Conservation (phyloP, 192 early-diverging fungal genomes). For the Coemansia brasiliensis region DNA sequence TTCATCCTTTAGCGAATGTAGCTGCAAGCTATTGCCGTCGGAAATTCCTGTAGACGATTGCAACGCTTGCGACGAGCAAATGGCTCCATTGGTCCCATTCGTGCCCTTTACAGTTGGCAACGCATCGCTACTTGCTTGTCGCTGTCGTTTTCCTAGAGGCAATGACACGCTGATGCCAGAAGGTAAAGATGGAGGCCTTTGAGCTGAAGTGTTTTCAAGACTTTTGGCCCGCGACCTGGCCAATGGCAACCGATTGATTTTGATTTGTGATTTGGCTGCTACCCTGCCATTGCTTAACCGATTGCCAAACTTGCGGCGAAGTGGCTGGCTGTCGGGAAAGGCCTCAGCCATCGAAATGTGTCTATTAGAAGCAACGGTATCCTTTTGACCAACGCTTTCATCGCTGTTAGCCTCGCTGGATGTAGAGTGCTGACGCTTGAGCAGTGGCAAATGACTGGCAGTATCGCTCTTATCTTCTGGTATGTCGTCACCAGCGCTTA, state of each 20-base stretch:
- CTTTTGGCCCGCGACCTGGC: slow-evolving; percentile 9
- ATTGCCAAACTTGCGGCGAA: slow-evolving; percentile 26
- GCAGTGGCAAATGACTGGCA: neutral
- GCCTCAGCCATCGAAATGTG: slow-evolving; percentile 32
- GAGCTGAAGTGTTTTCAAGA: neutral
- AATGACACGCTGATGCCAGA: neutral
- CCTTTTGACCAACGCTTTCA: neutral
- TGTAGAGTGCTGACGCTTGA: slow-evolving; percentile 3
- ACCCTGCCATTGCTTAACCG: slow-evolving; percentile 9
- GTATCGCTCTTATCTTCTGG: too few relatives aligned
- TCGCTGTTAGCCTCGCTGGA: neutral
- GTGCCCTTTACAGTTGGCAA: neutral
- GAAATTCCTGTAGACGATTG: neutral
- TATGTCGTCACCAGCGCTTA: too few relatives aligned
- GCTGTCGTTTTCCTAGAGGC: neutral
- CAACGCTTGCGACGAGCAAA: too few relatives aligned
- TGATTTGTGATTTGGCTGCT: slow-evolving; percentile 13
- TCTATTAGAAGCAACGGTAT: slow-evolving; percentile 1
- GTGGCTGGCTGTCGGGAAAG: slow-evolving; percentile 45
- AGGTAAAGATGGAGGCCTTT: neutral
- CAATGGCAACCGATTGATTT: slow-evolving; percentile 8
- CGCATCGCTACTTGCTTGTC: neutral
- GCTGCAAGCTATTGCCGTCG: neutral
- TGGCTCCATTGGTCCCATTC: too few relatives aligned
- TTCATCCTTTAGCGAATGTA: neutral